phyloP scores from a whole-genome alignment of 106 monocot species.

The Dendrobium nobile region DNA sequence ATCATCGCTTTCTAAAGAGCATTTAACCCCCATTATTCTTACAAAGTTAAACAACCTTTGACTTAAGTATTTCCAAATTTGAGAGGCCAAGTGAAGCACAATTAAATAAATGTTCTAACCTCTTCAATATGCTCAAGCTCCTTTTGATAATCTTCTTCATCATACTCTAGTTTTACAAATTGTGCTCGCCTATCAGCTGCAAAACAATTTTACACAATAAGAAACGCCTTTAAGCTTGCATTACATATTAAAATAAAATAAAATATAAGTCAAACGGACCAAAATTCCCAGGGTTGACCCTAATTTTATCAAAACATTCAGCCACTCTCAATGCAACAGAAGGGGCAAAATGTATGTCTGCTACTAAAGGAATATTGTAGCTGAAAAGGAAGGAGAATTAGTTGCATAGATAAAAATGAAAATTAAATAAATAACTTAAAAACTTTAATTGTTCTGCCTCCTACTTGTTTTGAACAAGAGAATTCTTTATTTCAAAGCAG shows the following conservation, averaged over 20 bases:
- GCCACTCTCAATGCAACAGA: conserved; percentile 91
- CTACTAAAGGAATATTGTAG: conserved; percentile 95
- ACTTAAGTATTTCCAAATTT: too few species aligned
- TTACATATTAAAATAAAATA: background rate
- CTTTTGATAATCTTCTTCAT: conserved; percentile 89
- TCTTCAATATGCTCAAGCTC: conserved; percentile 98
- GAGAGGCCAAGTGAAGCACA: background rate
- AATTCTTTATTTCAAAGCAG: conserved; percentile 98
- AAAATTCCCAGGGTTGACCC: conserved; percentile 99
- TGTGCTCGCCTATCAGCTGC: conserved; percentile 96
- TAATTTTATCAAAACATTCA: conserved; percentile 99
- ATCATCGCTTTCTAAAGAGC: too few species aligned
- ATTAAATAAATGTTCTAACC: conserved; percentile 28
- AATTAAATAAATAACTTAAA: background rate
- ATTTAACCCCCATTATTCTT: background rate
- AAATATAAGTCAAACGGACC: conserved; percentile 34
- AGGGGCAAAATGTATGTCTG: conserved; percentile 99
- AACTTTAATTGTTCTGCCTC: background rate
- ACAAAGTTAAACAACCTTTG: background rate
- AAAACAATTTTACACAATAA: conserved; percentile 12
- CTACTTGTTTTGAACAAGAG: conserved; percentile 92
- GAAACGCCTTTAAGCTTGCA: background rate
- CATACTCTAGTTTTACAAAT: conserved; percentile 82
- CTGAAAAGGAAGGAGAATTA: conserved; percentile 38
- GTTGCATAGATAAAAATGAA: background rate